Percentiles rank a stretch among this genome's conserved stretches.
phyloP scores from a whole-genome alignment of 257 asterid genomes.

The Forsythia viridissima region DNA sequence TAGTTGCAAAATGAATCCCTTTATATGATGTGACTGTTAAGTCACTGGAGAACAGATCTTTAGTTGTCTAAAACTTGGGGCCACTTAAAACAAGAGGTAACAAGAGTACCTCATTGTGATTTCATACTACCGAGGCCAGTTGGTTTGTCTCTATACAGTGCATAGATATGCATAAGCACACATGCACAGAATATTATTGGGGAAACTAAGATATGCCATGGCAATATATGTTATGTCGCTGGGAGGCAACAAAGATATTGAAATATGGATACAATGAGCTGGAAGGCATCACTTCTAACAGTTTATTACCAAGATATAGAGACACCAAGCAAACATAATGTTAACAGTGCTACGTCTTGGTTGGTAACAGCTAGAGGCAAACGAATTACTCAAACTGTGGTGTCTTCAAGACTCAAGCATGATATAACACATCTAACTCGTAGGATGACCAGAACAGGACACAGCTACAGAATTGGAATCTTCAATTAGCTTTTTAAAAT shows the following conservation, averaged over 20 bases:
- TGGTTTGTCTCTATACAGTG: not conserved
- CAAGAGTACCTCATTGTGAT: not conserved
- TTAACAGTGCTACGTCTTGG: not conserved
- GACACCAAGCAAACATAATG: not conserved
- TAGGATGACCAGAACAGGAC: constrained; percentile 9
- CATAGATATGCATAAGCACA: not conserved
- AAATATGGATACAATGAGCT: not conserved
- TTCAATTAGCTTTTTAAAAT: not conserved
- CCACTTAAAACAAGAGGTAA: not conserved
- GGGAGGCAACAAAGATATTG: not conserved
- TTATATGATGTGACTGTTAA: not conserved
- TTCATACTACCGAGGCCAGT: not conserved
- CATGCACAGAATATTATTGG: no score
- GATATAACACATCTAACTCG: not conserved
- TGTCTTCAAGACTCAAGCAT: not conserved
- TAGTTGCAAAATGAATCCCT: not conserved
- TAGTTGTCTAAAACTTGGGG: not conserved
- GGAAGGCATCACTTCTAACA: not conserved
- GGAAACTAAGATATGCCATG: not conserved
- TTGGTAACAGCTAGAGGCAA: not conserved
- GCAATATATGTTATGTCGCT: no score
- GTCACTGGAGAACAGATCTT: not conserved
- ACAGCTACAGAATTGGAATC: constrained; percentile 7
- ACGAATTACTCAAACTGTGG: not conserved
- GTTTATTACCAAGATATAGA: not conserved